Base-by-base conservation (phyloP, 2,329 filamentous ascomycete genomes). In the Fusarium caatingaense region DNA sequence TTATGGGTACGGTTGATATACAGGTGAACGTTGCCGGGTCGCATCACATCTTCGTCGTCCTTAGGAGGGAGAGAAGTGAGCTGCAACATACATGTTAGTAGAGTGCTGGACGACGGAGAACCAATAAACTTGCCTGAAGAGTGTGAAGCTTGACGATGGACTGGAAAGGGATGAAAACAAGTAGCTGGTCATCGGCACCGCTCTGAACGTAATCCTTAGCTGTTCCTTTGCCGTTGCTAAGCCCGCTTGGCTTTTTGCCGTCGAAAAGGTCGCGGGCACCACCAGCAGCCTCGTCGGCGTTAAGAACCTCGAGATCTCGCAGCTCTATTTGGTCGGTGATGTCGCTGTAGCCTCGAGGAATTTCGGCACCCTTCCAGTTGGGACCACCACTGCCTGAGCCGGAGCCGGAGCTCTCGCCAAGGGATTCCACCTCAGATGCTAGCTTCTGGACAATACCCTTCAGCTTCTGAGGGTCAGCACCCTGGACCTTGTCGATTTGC, bases 181-280 rank as follows among this genome's bases (percentile, higher is more conserved):
- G 92, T 67, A 99, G 84, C 84, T 99, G 96, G 82, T 98, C 94
- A 78, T 99, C 96, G 37, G 95, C 97, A 77, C 98, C 95, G 80
- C 93, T 98, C 84, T 98, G 93, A 23, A 98, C 90, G 91, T 93
- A 98, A 81, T 99, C 95, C 77, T 88, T 89, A 57, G 66, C 45
- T 23, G 71, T 79, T 34, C 69, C 64, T 76, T 89, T 89, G 58
- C 82, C 86, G 74, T 89, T 88, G 50, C 80, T 79, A 58, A 94
- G 80, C 2, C 85, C 85, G 56, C 85, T 88, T 8, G 94, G 94
- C 80, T 91, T 89, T 60, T 84, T 82, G 7, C 75, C 71, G n/a
- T 91, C 89, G 77, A 98, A 94, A 20, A 98, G 84, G 11, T 88
- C 88, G 72, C 90, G 87, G 60, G 94, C 92, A 40, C 86, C 85